A percentile compares a stretch with the other conserved stretches of the same genome.
Evolutionary conservation across 345 rosid species (phyloP).

Genomic region (Kernera saxatilis): DNA sequence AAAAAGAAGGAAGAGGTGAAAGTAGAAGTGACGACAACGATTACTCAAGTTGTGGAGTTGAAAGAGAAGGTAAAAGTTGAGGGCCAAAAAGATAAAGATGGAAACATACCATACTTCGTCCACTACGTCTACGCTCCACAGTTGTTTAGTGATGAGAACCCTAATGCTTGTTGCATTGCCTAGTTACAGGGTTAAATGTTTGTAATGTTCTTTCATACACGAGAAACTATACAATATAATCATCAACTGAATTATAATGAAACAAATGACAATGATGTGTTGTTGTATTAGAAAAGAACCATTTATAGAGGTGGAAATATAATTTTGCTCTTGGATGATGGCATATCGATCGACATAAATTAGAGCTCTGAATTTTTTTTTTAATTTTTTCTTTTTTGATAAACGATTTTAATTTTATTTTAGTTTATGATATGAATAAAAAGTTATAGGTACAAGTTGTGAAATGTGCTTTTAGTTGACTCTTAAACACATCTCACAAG

Average conservation of each 20-base stretch:
- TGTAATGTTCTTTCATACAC: not conserved
- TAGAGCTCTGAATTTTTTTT: no score
- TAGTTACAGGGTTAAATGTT: conserved; percentile 16
- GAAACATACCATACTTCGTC: conserved; percentile 54
- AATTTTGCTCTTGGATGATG: not conserved
- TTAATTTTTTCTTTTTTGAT: no score
- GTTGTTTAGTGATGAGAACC: conserved; percentile 85
- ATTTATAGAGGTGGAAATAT: no score
- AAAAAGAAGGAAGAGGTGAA: conserved; percentile 14
- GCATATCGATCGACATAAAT: no score
- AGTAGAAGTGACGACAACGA: conserved; percentile 26
- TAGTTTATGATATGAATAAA: no score
- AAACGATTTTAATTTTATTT: no score
- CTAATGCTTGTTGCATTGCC: conserved; percentile 61
- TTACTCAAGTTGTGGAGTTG: conserved; percentile 24
- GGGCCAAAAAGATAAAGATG: conserved; percentile 41
- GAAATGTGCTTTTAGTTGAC: no score
- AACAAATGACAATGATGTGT: not conserved
- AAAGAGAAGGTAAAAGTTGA: conserved; percentile 43
- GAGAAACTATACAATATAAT: not conserved
- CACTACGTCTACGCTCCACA: conserved; percentile 83
- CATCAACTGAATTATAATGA: not conserved
- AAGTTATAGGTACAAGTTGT: no score
- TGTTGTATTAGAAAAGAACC: not conserved
- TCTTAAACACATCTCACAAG: no score